These are phyloP conservation scores for Quercus mongolica DNA, from an alignment of 306 rosid species.

Conservation along the genomic window DNA sequence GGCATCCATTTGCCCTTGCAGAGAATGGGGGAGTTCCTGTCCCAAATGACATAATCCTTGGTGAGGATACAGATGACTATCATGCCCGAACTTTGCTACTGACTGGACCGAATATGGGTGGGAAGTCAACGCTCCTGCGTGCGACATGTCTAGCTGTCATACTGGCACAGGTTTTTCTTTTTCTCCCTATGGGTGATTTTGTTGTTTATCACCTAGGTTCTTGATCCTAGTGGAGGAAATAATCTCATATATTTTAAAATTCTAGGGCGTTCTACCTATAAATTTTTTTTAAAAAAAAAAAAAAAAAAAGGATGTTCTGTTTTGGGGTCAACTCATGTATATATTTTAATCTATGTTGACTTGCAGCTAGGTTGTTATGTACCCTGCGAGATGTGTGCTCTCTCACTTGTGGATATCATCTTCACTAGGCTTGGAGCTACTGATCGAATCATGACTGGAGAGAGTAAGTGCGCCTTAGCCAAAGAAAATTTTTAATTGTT, in stretches of 20 bases:
- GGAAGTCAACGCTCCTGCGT: conserved; percentile 93
- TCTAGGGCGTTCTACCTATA: not conserved
- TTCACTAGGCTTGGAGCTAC: conserved; percentile 97
- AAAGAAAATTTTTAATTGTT: not conserved
- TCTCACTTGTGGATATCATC: conserved; percentile 81
- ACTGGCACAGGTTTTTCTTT: conserved; percentile 73
- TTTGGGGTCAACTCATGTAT: not conserved
- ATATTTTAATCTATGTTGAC: conserved; percentile 14
- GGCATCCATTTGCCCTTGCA: conserved; percentile 94
- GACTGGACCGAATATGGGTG: conserved; percentile 99
- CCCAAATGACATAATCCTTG: conserved; percentile 84
- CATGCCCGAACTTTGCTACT: conserved; percentile 72
- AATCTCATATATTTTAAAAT: not conserved
- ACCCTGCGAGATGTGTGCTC: conserved; percentile 70
- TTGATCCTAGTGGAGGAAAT: not conserved
- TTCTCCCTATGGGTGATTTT: conserved; percentile 12
- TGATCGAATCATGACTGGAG: conserved; percentile 98
- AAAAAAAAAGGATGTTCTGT: not conserved
- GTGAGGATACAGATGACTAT: conserved; percentile 48
- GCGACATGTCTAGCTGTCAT: conserved; percentile 91
- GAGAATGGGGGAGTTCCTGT: conserved; percentile 73
- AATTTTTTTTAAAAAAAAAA: too few relatives aligned
- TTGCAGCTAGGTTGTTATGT: conserved; percentile 95
- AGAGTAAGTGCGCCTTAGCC: conserved; percentile 62
- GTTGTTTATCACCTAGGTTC: not conserved